Evolutionary conservation across 371 early-diverging fungal genomes (phyloP), one percentile per base, ranked within the genome.

Genomic region (Mortierella sp.): DNA sequence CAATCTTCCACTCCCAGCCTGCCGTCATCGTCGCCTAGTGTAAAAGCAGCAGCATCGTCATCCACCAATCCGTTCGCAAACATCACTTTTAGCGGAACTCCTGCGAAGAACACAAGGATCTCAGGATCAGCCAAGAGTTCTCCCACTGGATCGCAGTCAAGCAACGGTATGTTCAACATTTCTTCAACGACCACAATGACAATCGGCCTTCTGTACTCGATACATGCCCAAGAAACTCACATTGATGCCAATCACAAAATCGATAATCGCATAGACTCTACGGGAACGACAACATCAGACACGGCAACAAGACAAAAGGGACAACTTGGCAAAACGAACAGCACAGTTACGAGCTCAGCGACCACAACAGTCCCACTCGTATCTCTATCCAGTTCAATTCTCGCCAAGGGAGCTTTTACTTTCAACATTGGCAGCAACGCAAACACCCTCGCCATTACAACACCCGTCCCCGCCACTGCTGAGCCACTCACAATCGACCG

Each of bases 341-440:
- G 27, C 35, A 71, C 71, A 4, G 0, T n/a, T 43, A 12, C 27
- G 32, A 58, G 29, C 8, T 8, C 41, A 11, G 41, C 71, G 10
- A 35, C 44, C 38, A 46, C 54, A 24, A 49, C 72, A 56, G 56
- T 44, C 21, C 65, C 76, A 49, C 43, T 41, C 11, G 68, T 68
- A 11, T 68, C 68, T 2, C 24, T 68, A 38, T 41, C 68, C 24
- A 68, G 41, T 2, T 68, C 68, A 10, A 68, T 72, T 6, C 78
- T 82, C 35, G 55, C 75, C n/a, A 78, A 75, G 27, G 70, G 70
- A 4, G 55, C 77, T 0, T 83, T 83, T 54, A 83, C 80, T 1
- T 83, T 83, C 58, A 83, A 83, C 54, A 70, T 83, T 21, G 83
- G 83, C n/a, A 80, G 83, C 75, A 76, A 74, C 1, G 76, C 81